phyloP scores from a whole-genome alignment of 768 basidiomycete species.

The Lentinula raphanica region DNA sequence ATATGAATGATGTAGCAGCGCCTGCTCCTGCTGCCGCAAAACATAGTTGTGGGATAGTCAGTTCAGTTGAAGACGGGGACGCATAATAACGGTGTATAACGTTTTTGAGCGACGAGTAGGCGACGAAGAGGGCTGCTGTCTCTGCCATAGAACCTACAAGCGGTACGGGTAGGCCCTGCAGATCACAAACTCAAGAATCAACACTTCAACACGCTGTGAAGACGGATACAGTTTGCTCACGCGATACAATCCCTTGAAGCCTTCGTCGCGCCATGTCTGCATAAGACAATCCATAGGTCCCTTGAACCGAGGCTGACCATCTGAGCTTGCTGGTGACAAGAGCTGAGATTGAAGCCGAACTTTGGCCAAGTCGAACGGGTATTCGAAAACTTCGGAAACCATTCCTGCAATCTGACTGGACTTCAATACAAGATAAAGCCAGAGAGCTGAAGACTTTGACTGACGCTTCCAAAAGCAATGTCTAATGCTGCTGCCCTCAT shows the following conservation, averaged over 20 bases:
- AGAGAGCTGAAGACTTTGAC: slow-evolving; percentile 18
- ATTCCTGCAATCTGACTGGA: slow-evolving; percentile 75
- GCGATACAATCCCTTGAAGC: slow-evolving; percentile 79
- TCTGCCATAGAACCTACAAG: slow-evolving; percentile 90
- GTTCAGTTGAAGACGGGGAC: slow-evolving; percentile 27
- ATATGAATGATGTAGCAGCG: slow-evolving; percentile 75
- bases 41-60: slow-evolving; percentile 65
- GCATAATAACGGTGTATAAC: slow-evolving; percentile 37
- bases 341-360: slow-evolving; percentile 92
- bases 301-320: slow-evolving; percentile 50
- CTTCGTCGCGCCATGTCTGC: slow-evolving; percentile 79
- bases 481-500: slow-evolving; percentile 36
- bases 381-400: slow-evolving; percentile 78
- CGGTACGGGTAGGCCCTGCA: slow-evolving; percentile 85
- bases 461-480: slow-evolving; percentile 53
- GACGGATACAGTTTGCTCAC: slow-evolving; percentile 37
- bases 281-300: slow-evolving; percentile 86
- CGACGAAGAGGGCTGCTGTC: slow-evolving; percentile 82
- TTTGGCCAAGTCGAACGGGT: slow-evolving; percentile 94
- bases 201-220: not conserved
- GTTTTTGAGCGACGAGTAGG: slow-evolving; percentile 75
- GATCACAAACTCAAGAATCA: not conserved
- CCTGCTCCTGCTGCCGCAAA: slow-evolving; percentile 88
- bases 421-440: not conserved
- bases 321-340: slow-evolving; percentile 49